Conservation (phyloP, 2,329 filamentous ascomycete genomes). For the Aspergillus ibericus region DNA sequence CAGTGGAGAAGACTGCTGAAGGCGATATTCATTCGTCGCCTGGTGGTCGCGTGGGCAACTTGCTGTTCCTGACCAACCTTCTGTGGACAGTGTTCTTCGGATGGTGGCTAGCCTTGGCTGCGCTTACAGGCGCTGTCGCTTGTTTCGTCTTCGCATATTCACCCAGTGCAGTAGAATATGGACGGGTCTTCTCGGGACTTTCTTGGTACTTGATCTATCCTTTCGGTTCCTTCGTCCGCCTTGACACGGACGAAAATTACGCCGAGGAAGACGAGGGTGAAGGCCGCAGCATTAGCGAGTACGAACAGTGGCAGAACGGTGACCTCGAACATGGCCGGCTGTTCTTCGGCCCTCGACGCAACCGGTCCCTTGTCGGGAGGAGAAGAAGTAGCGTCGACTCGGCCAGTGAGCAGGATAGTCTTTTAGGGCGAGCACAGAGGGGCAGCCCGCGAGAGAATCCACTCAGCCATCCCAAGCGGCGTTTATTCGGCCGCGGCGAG, state of each 20-base stretch:
- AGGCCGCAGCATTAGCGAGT: constrained; percentile 95
- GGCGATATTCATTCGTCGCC: constrained; percentile 95
- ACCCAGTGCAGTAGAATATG: constrained; percentile 81
- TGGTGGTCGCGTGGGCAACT: constrained; percentile 78
- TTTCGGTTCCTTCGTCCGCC: constrained; percentile 91
- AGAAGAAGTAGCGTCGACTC: constrained; percentile 89
- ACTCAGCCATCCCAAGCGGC: constrained; percentile 64
- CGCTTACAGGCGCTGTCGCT: constrained; percentile 69
- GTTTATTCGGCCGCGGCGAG: constrained; percentile 89
- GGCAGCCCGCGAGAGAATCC: constrained; percentile 46
- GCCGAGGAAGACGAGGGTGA: constrained; percentile 92
- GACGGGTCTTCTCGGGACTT: constrained; percentile 78
- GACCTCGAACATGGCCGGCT: constrained; percentile 93
- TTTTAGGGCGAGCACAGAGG: constrained; percentile 69
- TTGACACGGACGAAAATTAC: constrained; percentile 93
- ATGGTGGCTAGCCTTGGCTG: constrained; percentile 87
- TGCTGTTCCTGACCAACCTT: constrained; percentile 84
- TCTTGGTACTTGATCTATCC: constrained; percentile 89
- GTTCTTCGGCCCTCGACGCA: constrained; percentile 83
- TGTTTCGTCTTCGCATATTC: constrained; percentile 79
- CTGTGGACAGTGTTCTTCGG: constrained; percentile 90
- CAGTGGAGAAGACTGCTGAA: constrained; percentile 93
- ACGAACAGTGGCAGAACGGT: constrained; percentile 98
- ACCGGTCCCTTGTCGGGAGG: constrained; percentile 78
- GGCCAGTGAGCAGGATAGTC: constrained; percentile 81